Evolutionary conservation across 2,329 filamentous ascomycete genomes (phyloP).

Genomic region (Colletotrichum magnum): DNA sequence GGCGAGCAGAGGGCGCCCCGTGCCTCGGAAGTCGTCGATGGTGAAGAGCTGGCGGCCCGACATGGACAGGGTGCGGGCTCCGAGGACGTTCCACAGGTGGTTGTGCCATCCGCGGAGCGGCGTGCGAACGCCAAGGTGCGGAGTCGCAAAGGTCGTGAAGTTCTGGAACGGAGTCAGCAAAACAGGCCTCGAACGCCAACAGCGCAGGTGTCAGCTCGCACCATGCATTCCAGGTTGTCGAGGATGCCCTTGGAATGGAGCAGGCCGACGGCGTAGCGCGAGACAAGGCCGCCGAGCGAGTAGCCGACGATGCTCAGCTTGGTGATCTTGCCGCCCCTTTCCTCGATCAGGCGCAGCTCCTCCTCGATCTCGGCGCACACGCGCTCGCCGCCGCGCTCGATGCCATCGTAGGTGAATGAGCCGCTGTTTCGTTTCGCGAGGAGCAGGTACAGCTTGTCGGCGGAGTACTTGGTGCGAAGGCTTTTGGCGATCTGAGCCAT

Average conservation of each 20-base stretch:
- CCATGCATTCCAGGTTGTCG: slow-evolving; percentile 83
- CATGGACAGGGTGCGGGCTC: slow-evolving; percentile 83
- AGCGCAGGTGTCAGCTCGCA: slow-evolving; percentile 51
- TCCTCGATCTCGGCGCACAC: slow-evolving; percentile 78
- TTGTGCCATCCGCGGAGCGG: slow-evolving; percentile 77
- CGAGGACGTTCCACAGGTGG: slow-evolving; percentile 85
- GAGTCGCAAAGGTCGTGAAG: slow-evolving; percentile 93
- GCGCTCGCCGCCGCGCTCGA: slow-evolving; percentile 77
- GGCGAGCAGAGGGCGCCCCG: slow-evolving; percentile 82
- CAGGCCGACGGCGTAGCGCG: slow-evolving; percentile 88
- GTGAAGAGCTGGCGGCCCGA: slow-evolving; percentile 91
- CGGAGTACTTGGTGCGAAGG: slow-evolving; percentile 72
- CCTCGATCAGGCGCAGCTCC: slow-evolving; percentile 69
- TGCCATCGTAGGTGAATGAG: slow-evolving; percentile 79
- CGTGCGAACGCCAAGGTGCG: slow-evolving; percentile 82
- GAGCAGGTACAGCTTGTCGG: slow-evolving; percentile 78
- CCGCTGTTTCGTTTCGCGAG: slow-evolving; percentile 81
- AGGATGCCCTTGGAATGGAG: slow-evolving; percentile 86
- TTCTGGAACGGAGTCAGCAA: slow-evolving; percentile 66
- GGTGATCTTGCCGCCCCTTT: slow-evolving; percentile 77
- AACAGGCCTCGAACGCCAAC: neutral
- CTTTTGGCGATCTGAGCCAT: slow-evolving; percentile 77
- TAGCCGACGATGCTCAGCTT: slow-evolving; percentile 93
- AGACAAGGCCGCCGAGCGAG: slow-evolving; percentile 88
- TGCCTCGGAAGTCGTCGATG: slow-evolving; percentile 88